Percentiles rank a stretch among this genome's conserved stretches.
phyloP scores from a whole-genome alignment of 495 filamentous ascomycete genomes.

The Podospora tetraspora region DNA sequence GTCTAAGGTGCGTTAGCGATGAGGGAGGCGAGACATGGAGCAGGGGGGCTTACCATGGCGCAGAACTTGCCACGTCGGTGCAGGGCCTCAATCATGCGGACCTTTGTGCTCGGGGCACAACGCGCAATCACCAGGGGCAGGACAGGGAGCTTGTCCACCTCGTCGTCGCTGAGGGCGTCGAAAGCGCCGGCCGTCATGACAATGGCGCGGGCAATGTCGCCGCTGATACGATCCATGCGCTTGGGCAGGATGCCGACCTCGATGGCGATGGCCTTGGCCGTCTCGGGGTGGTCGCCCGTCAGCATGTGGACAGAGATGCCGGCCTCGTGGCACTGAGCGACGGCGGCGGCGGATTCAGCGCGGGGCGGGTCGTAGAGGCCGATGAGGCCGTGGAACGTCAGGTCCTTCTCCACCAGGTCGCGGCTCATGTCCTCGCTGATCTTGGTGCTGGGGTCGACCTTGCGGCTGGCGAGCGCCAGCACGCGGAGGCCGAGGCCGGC shows the following conservation, averaged over 20 bases:
- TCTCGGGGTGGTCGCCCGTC: constrained; percentile 73
- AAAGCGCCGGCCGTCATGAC: constrained; percentile 62
- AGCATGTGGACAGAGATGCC: constrained; percentile 78
- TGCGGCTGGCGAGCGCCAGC: constrained; percentile 60
- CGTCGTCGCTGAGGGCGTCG: constrained; percentile 50
- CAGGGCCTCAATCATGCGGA: constrained; percentile 62
- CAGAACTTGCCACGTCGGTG: constrained; percentile 54
- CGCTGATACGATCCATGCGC: constrained; percentile 47
- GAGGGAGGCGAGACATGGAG: neutral
- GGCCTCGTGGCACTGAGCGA: constrained; percentile 61
- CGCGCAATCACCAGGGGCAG: constrained; percentile 61
- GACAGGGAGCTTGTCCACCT: constrained; percentile 54
- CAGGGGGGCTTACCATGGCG: constrained; percentile 43
- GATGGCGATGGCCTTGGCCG: constrained; percentile 68
- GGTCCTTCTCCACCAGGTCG: constrained; percentile 47
- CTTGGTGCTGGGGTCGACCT: constrained; percentile 5
- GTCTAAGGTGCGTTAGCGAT: constrained; percentile 28
- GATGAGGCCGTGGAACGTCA: constrained; percentile 59
- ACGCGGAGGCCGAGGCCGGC: constrained; percentile 72
- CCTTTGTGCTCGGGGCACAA: constrained; percentile 61
- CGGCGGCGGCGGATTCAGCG: constrained; percentile 58
- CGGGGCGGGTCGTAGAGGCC: constrained; percentile 72
- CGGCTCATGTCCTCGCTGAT: constrained; percentile 36
- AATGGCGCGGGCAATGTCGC: constrained; percentile 48
- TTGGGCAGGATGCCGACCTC: constrained; percentile 68